These are phyloP conservation scores for Chlamydomonas applanata DNA, from an alignment of 139 green algal genomes.

Conservation along the genomic window DNA sequence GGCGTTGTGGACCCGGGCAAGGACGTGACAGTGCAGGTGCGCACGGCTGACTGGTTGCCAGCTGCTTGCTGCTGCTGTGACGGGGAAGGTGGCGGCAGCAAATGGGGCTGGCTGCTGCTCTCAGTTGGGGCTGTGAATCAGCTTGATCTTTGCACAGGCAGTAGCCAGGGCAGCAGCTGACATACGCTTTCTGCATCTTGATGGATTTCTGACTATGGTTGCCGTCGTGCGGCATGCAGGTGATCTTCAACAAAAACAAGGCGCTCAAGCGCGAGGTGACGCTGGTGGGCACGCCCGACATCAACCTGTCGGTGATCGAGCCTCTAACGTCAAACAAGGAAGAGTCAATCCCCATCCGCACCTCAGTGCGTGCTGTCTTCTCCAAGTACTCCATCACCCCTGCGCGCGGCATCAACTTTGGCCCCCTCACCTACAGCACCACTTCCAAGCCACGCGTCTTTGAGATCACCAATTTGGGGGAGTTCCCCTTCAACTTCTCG, in stretches of 20 bases:
- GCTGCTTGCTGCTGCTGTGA: background rate
- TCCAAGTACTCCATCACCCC: conserved; percentile 75
- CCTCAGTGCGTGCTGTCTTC: conserved; percentile 58
- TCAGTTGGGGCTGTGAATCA: background rate
- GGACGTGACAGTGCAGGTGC: conserved; percentile 41
- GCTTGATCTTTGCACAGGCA: too few species aligned
- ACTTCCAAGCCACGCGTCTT: conserved; percentile 66
- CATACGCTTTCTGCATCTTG: too few species aligned
- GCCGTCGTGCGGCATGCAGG: too few species aligned
- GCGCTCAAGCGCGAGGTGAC: conserved; percentile 42
- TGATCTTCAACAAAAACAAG: conserved; percentile 59
- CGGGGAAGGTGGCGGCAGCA: too few species aligned
- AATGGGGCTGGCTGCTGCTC: too few species aligned
- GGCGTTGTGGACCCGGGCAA: conserved; percentile 59
- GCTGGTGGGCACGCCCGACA: conserved; percentile 60
- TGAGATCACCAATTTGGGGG: conserved; percentile 58
- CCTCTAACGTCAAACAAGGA: conserved; percentile 54
- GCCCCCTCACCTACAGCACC: conserved; percentile 69
- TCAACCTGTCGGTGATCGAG: conserved; percentile 71
- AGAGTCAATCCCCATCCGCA: conserved; percentile 31
- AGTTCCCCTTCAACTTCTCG: conserved; percentile 67
- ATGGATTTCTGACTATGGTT: too few species aligned
- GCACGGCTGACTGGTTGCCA: background rate
- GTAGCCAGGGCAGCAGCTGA: too few species aligned
- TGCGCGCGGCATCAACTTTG: conserved; percentile 76